Base-by-base conservation (phyloP, 257 asterid genomes). In the Anisodus acutangulus region DNA sequence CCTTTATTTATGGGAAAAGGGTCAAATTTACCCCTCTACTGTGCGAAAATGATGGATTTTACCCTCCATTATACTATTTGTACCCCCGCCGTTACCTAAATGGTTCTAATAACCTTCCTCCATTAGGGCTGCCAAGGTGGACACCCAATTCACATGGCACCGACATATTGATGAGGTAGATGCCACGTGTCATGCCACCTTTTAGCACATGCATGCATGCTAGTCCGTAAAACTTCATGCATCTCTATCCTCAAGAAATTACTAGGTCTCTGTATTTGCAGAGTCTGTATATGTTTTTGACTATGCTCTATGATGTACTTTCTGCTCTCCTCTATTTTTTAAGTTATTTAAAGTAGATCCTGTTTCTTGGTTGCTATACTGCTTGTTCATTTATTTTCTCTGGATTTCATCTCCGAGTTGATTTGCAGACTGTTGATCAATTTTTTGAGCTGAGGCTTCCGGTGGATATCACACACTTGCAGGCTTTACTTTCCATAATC, bases 381-480 rank as follows among this genome's bases (percentile, higher is more conserved):
- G 62, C 60, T 12, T 10, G 70, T 60, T 16, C n/a, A 71, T 54
- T 85, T 78, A 45, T 8, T 80, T 83, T 60, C 76, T 84, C 67
- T 81, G 83, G 83, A 81, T 82, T 83, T 81, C 82, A 82, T 78
- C 79, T 71, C 66, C 43, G 72, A 71, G n/a, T 84, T 89, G 69
- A 68, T 90, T 89, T 92, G 92, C 96, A 97, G 99, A 95, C 98
- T 8, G 95, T 97, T 88, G 98, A 90, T 90, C 99, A 93, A 86
- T 95, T 97, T 78, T 97, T 95, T 82, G 92, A 86, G 87, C 90
- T 96, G 97, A 91, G 90, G 86, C 93, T 95, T 83, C 99, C 98
- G 43, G 85, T 95, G 91, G 98, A 95, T 89, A 93, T 97, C 82
- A 95, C 97, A 58, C 99, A 97, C 93, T 90, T 97, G 86, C 98